Evolutionary conservation across 176 grass and related monocot species (phyloP), one percentile per base, ranked within the genome.

Genomic region (Ensete glaucum): DNA sequence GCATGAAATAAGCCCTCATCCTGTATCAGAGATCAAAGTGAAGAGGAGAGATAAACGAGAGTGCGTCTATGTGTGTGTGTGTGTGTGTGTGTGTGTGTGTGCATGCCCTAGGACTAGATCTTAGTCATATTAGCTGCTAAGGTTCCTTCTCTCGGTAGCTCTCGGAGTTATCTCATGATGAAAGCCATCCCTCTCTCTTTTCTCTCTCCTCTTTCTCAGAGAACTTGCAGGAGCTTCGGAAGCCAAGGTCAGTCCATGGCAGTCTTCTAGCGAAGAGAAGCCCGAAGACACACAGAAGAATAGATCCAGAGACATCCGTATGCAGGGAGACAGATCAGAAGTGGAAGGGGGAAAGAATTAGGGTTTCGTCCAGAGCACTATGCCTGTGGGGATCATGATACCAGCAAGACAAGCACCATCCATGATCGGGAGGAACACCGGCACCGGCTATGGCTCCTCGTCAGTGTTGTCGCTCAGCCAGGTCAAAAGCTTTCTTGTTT

Each of bases 311-410:
- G 34, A 62, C 26, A 12, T 7, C 17, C 29, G 17, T 15, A 5
- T n/a, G 43, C 8, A 71, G 55, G 64, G 13, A 62, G 53, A 63
- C 49, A 53, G 53, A 62, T 21, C 13, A 43, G 54, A 34, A 6
- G 22, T 74, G 64, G 57, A 75, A 50, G 64, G 51, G 49, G 50
- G 54, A 54, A 14, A 77, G 72, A 75, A 78, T 86, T 88, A 95
- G 88, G 91, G 87, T 76, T 89, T 85, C 51, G 50, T 9, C 52
- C 56, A 79, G 25, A 48, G 16, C 53, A 89, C 87, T 85, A 91
- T 87, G 85, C 85, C 81, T 77, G 69, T 67, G 66, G 85, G 85
- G 56, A 95, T 99, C 91, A 99, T 99, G 91, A 92, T 95, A 77
- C 96, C 96, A 64, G 77, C 74, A 72, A 85, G 88, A 81, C 88